Percentiles rank a stretch among this genome's conserved stretches.
Evolutionary conservation across 139 green algal genomes (phyloP).

Genomic region (Dunaliella primolecta): DNA sequence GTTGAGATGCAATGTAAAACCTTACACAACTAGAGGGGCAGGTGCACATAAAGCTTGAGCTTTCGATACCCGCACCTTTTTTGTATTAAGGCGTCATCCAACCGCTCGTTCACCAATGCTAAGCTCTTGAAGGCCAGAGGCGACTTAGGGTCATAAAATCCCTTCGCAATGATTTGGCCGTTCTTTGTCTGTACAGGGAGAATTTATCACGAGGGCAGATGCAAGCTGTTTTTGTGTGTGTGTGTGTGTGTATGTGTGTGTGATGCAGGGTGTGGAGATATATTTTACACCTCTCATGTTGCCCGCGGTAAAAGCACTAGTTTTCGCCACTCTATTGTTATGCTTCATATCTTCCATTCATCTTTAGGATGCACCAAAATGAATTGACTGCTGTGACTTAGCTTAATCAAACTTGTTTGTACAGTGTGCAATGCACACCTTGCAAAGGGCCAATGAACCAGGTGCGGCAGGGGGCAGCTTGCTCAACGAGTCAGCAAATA

Average conservation of each 20-base stretch:
- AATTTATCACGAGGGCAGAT: no score
- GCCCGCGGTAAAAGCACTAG: background rate
- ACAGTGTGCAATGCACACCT: constrained; percentile 3
- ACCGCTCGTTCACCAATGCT: constrained; percentile 28
- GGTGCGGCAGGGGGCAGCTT: constrained; percentile 29
- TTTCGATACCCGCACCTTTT: constrained; percentile 10
- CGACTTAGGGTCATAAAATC: constrained; percentile 26
- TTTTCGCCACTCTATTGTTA: background rate
- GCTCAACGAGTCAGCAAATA: background rate
- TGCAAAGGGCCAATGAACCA: constrained; percentile 47
- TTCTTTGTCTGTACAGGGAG: constrained; percentile 26
- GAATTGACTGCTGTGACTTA: background rate
- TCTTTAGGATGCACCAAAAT: background rate
- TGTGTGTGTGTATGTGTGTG: background rate
- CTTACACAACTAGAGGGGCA: no score
- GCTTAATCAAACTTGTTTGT: background rate
- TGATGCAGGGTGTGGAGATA: no score
- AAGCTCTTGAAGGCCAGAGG: constrained; percentile 39
- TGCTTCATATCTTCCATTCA: background rate
- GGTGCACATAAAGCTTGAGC: no score
- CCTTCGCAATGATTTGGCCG: constrained; percentile 54
- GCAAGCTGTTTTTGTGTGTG: background rate
- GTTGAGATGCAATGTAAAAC: no score
- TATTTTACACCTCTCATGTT: background rate
- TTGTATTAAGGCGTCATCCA: constrained; percentile 36